phyloP scores from a whole-genome alignment of 1,139 yeast species.

The Sugiyamaella pinicola region DNA sequence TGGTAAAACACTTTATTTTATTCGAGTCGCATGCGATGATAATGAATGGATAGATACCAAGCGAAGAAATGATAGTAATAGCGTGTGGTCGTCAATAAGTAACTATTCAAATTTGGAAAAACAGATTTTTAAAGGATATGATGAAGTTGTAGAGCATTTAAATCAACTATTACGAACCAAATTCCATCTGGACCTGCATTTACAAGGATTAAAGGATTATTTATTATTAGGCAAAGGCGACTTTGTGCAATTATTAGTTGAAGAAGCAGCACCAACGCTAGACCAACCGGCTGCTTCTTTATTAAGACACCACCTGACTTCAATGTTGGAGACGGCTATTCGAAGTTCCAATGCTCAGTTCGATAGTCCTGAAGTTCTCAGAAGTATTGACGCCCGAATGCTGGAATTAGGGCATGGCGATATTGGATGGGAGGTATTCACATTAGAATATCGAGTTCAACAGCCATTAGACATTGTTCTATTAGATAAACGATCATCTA shows the following conservation, averaged over 20 bases:
- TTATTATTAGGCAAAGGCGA: conserved; percentile 76
- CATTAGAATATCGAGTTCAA: conserved; percentile 76
- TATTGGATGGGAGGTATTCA: conserved; percentile 84
- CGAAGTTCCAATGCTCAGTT: conserved; percentile 61
- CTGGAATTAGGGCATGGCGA: conserved; percentile 68
- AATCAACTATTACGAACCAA: conserved; percentile 54
- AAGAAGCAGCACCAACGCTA: conserved; percentile 57
- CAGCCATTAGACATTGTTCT: conserved; percentile 50
- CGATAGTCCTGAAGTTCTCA: conserved; percentile 47
- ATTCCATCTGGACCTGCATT: conserved; percentile 56
- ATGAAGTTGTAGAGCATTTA: conserved; percentile 58
- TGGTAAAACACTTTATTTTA: conserved; percentile 75
- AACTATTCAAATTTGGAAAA: conserved; percentile 46
- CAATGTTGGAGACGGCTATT: conserved; percentile 67
- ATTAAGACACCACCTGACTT: conserved; percentile 66
- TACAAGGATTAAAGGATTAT: conserved; percentile 64
- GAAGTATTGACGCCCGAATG: conserved; percentile 78
- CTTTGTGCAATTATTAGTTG: conserved; percentile 66
- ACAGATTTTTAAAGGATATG: conserved; percentile 55
- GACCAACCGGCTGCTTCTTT: conserved; percentile 64
- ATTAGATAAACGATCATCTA: conserved; percentile 45
- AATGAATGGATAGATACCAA: conserved; percentile 57
- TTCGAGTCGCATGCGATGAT: conserved; percentile 66
- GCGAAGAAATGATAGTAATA: conserved; percentile 21
- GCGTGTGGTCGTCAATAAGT: conserved; percentile 18